Evolutionary conservation across 2,329 filamentous ascomycete species (phyloP), one percentile per base, ranked within the genome.

Genomic region (Botrytis fragariae): DNA sequence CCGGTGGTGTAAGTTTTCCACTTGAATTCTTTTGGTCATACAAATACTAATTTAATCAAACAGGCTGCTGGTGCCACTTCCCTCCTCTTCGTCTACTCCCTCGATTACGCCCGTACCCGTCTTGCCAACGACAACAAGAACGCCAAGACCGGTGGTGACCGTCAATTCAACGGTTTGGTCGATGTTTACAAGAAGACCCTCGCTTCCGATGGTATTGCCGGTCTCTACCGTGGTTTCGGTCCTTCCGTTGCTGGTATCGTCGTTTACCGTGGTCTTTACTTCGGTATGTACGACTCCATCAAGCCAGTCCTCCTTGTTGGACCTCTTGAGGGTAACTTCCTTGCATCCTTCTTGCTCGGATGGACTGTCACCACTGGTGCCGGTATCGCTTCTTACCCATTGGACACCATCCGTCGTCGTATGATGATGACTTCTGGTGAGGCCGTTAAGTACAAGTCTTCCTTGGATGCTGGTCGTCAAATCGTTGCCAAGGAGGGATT

Each of bases 221-320:
- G 96, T 97, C 95, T 99, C 84, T 99, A 99, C 94, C 96, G 96
- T 97, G 96, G 96, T 90, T 99, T 99, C 93, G 94, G 95, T 90
- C 96, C 97, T 86, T 99, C 96, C 83, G 96, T 99, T 84, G 90
- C 93, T 86, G 96, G 96, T 92, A 99, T 99, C 87, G 87, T 99
- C 83, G 96, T 99, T 88, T 99, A 99, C 94, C 96, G 96, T 94
- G 96, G 96, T 98, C 94, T 99, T 83, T 99, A 99, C 95, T 99
- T 99, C 93, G 96, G 96, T 85, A 93, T 99, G 93, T 99, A 99
- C 94, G 96, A 99, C 89, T 99, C 96, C 82, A 92, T 99, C 91
- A 99, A 99, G 94, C 96, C 96, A 82, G 93, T 98, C 84, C 86
- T 98, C 87, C 94, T 99, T 80, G 90, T 92, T 85, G 96, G 96